Conservation (phyloP, 257 asterid species). For the Petunia secreta region DNA sequence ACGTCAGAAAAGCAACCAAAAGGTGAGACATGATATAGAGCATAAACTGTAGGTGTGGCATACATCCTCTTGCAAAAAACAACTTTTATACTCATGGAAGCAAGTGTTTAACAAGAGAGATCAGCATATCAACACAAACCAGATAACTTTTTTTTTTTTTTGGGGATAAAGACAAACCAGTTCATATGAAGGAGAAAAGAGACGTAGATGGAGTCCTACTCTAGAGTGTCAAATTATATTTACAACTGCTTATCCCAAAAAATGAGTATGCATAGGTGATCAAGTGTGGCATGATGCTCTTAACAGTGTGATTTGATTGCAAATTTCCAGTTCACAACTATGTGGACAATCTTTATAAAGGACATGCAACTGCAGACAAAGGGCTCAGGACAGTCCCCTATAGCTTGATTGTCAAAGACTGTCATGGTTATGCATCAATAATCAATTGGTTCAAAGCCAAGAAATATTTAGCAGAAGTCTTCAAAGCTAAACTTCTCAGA, state of each 20-base stretch:
- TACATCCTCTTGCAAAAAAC: conserved; percentile 21
- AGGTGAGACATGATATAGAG: not conserved
- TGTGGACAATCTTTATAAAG: conserved; percentile 12
- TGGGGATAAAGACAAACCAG: not conserved
- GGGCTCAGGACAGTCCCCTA: not conserved
- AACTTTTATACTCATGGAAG: not conserved
- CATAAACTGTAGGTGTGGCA: conserved; percentile 5
- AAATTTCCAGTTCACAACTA: conserved; percentile 18
- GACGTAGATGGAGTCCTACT: conserved; percentile 12
- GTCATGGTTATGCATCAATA: not conserved
- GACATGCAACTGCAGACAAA: conserved; percentile 14
- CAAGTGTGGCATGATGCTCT: conserved; percentile 18
- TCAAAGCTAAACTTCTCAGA: not conserved
- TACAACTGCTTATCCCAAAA: not conserved
- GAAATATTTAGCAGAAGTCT: not conserved
- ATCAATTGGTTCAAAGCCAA: not conserved
- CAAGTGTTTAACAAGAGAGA: not conserved
- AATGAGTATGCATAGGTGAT: conserved; percentile 19
- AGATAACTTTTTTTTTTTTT: not conserved
- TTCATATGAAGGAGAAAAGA: conserved; percentile 12
- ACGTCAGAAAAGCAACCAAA: conserved; percentile 4
- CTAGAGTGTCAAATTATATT: not conserved
- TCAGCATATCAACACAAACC: conserved; percentile 20
- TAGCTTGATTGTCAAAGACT: conserved; percentile 12
- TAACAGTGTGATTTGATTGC: conserved; percentile 12